phyloP scores from a whole-genome alignment of 2,329 filamentous ascomycete genomes.

The Colletotrichum cuscutae region DNA sequence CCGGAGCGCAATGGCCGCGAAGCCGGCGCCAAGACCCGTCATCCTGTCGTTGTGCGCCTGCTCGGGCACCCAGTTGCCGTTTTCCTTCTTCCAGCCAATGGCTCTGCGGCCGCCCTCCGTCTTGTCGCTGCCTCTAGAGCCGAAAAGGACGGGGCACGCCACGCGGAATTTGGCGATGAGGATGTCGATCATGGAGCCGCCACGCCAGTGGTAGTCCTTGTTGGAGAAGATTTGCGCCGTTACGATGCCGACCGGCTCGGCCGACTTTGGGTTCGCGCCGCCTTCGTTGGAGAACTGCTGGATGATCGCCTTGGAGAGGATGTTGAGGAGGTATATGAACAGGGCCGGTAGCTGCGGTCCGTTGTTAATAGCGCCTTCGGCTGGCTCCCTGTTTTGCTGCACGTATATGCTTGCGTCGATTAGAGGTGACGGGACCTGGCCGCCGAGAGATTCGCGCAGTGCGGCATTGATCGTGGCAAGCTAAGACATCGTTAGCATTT shows the following conservation, averaged over 20 bases:
- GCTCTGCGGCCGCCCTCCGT: conserved; percentile 73
- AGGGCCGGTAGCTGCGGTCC: conserved; percentile 68
- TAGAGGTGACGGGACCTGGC: conserved; percentile 60
- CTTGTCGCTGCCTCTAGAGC: conserved; percentile 79
- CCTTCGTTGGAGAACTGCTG: conserved; percentile 77
- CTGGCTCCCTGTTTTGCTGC: conserved; percentile 54
- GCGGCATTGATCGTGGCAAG: conserved; percentile 58
- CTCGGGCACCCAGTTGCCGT: conserved; percentile 70
- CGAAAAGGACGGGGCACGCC: conserved; percentile 86
- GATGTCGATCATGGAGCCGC: conserved; percentile 79
- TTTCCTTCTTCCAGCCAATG: conserved; percentile 79
- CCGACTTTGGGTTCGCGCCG: conserved; percentile 70
- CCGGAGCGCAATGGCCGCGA: conserved; percentile 82
- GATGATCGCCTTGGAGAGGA: conserved; percentile 78
- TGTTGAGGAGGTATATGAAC: conserved; percentile 80
- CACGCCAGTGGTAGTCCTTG: conserved; percentile 73
- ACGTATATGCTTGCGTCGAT: conserved; percentile 68
- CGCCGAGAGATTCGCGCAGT: conserved; percentile 64
- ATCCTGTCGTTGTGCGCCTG: conserved; percentile 85
- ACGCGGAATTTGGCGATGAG: conserved; percentile 86
- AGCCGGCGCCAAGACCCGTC: conserved; percentile 86
- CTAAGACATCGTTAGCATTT: conserved; percentile 41
- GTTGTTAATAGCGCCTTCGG: conserved; percentile 62
- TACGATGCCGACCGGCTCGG: conserved; percentile 83
- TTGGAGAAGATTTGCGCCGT: conserved; percentile 79